Base-by-base conservation (phyloP, 208 protist genomes). In the Balamuthia mandrillaris region DNA sequence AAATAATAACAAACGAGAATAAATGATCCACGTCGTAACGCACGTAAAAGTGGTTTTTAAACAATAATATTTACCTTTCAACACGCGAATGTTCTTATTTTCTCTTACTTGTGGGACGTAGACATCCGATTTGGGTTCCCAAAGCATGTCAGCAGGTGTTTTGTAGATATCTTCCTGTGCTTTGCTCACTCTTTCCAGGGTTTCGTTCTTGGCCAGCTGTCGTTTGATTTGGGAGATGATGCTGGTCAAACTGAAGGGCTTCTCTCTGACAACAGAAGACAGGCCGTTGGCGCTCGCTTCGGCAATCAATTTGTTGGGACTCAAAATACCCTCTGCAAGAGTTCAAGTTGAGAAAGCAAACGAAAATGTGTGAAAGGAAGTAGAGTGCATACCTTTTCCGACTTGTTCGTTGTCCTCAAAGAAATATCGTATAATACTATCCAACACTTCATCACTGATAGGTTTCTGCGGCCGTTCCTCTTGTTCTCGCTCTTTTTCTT, bases 111-210 rank as follows among this genome's bases (percentile, higher is more conserved):
- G 52, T 10, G 74, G 29, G 24, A 65, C 49, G 27, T 81, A 81
- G 18, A 65, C 74, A 24, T 58, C 54, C 33, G 52, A 65, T 52
- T 81, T 81, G 54, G 74, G 74, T 3, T 27, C 45, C 74, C 74
- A 81, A 6, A 81, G 39, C 21, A 44, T 44, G 14, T 35, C 24
- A 18, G 33, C 49, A n/a, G 74, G 74, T 3, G 74, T 81, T 45
- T 44, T 45, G 54, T 81, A 81, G 54, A 81, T 81, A 45, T 81
- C 74, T 18, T 65, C 35, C 42, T 81, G 74, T 31, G 27, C 31
- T 10, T 61, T 41, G 31, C 51, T 81, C 49, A 81, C n/a, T 29
- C 44, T n/a, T 37, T 81, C 51, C 27, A 81, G 54, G 27, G 37
- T 9, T 2, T 52, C n/a, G 54, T 44, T 65, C 6, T 45, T 49